Base-by-base conservation (phyloP, 768 basidiomycete genomes). In the Tulasnella sp. region DNA sequence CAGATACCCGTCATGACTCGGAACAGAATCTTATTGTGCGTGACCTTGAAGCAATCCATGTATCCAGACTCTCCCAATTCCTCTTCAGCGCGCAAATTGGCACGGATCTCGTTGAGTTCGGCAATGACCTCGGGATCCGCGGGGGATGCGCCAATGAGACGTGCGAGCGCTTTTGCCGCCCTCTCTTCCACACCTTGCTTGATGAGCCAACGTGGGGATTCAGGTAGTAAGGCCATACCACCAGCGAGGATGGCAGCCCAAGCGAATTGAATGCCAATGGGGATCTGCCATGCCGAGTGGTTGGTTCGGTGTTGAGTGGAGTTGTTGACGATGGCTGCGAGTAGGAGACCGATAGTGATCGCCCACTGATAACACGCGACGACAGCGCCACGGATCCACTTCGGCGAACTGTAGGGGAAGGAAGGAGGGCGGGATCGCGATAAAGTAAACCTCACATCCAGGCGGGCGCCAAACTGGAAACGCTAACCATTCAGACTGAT, bases 1-100 rank as follows among this genome's bases (percentile, higher is more conserved):
- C 82, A 81, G 65, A 88, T 86, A 67, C 91, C 91, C 38, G 86
- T 83, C 69, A 85, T 75, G n/a, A 86, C 90, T 62, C 88, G 82
- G 68, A 84, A 80, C 44, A 78, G 66, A 65, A 87, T 88, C 64
- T 82, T 77, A 71, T 77, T 80, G 67, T 77, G 75, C 52, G 71
- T 68, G 30, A 59, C 51, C 19, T 67, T 63, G 76, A 84, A 84
- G 71, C 83, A 81, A 66, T 86, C 83, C 62, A 78, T 65, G 75
- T 87, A 94, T 2, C 77, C 76, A 38, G 74, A 74, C 66, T 79
- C 76, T 53, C 84, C 84, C 42, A 82, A 70, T 27, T 76, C 77
- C 53, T 75, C 70, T 71, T 92, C 89, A 42, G 78, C 75, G 63
- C 82, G 77, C 50, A 82, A 77, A 66, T 84, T 84, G 61, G 76